Percentiles rank a stretch among this genome's conserved stretches.
phyloP scores from a whole-genome alignment of 2,329 filamentous ascomycete species.

The Hymenoscyphus repandus region DNA sequence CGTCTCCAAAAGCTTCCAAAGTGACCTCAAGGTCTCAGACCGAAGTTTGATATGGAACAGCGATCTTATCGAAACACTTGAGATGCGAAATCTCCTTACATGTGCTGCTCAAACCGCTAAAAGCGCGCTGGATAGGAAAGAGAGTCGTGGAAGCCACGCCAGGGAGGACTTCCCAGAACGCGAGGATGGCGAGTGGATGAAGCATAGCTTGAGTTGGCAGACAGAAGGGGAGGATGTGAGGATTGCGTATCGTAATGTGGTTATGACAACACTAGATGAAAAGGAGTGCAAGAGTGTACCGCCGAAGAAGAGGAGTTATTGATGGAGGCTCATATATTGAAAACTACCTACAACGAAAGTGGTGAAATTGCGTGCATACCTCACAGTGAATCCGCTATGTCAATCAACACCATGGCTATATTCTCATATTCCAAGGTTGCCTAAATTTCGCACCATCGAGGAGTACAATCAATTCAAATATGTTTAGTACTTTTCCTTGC shows the following conservation, averaged over 20 bases:
- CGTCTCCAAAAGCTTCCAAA: slow-evolving; percentile 34
- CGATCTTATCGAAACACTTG: slow-evolving; percentile 43
- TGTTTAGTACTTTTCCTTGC: too few relatives aligned
- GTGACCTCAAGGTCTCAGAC: slow-evolving; percentile 35
- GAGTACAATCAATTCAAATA: too few relatives aligned
- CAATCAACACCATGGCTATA: too few relatives aligned
- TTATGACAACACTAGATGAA: slow-evolving; percentile 40
- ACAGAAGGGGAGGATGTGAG: slow-evolving; percentile 36
- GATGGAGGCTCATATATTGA: too few relatives aligned
- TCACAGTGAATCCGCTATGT: too few relatives aligned
- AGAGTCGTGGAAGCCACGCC: slow-evolving; percentile 42
- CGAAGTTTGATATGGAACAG: slow-evolving; percentile 44
- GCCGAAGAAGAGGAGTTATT: slow-evolving; percentile 39
- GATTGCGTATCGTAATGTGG: slow-evolving; percentile 38
- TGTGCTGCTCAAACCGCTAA: slow-evolving; percentile 43
- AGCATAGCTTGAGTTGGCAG: slow-evolving; percentile 44
- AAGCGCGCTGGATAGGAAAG: slow-evolving; percentile 37
- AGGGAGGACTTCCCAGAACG: slow-evolving; percentile 41
- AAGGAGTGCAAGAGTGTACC: slow-evolving; percentile 33
- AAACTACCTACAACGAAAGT: too few relatives aligned
- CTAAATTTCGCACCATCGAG: too few relatives aligned
- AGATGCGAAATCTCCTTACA: slow-evolving; percentile 41
- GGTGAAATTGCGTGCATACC: too few relatives aligned
- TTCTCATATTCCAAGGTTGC: too few relatives aligned
- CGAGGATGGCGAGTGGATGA: slow-evolving; percentile 40